phyloP scores from a whole-genome alignment of 495 filamentous ascomycete genomes.

The Ramalina intermedia region DNA sequence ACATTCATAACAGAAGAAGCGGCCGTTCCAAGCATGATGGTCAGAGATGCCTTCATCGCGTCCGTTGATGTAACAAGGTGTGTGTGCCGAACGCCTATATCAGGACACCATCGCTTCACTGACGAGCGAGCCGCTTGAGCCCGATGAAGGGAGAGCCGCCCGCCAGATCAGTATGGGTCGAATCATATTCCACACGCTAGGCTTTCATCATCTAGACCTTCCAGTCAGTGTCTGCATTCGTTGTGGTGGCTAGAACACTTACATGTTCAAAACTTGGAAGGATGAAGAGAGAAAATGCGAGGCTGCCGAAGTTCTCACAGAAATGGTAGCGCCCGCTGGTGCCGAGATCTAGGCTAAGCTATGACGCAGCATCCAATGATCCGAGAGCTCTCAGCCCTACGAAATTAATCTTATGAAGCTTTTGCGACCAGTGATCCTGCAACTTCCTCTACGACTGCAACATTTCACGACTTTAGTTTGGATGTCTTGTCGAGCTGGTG shows the following conservation, averaged over 20 bases:
- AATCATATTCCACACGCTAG: slow-evolving; percentile 86
- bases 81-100: slow-evolving; percentile 99
- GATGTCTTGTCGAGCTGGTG: neutral
- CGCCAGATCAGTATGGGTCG: slow-evolving; percentile 49
- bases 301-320: no score
- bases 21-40: slow-evolving; percentile 34
- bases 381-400: no score
- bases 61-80: slow-evolving; percentile 91
- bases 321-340: no score
- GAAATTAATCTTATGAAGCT: no score
- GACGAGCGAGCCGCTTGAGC: slow-evolving; percentile 76
- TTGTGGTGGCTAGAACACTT: slow-evolving; percentile 24
- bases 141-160: slow-evolving; percentile 66
- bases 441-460: no score
- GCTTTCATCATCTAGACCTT: slow-evolving; percentile 91
- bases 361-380: neutral
- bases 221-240: slow-evolving; percentile 27
- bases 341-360: neutral
- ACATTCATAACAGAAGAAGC: neutral
- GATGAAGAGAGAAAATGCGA: slow-evolving; percentile 48
- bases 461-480: neutral
- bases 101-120: slow-evolving; percentile 57
- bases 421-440: no score
- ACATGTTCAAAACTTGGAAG: slow-evolving; percentile 98
- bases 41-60: slow-evolving; percentile 99